These are phyloP conservation scores for Pseudogymnoascus sp. DNA, from an alignment of 2,329 filamentous ascomycete genomes.

Conservation along the genomic window DNA sequence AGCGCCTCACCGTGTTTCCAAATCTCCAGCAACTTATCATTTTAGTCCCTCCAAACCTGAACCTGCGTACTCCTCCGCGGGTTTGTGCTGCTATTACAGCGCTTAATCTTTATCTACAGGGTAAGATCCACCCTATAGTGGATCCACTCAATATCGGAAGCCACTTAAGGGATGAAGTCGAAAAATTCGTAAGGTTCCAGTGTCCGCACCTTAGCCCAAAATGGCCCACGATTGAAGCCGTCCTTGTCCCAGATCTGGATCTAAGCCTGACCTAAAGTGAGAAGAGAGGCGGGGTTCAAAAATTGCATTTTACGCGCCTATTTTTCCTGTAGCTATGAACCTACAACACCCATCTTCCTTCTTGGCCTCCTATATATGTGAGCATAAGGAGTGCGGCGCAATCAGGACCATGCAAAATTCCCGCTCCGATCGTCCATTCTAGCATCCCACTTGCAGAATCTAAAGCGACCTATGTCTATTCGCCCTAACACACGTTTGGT, in stretches of 20 bases:
- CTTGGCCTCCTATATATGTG: background rate
- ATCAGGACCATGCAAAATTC: background rate
- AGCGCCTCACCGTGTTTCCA: background rate
- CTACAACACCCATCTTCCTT: no score
- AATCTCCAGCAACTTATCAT: background rate
- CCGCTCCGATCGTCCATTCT: background rate
- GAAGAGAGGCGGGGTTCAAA: background rate
- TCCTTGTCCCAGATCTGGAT: background rate
- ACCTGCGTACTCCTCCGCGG: background rate
- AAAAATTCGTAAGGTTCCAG: background rate
- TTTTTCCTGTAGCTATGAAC: background rate
- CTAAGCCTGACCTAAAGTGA: background rate
- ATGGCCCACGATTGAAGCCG: background rate
- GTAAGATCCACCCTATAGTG: background rate
- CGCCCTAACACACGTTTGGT: constrained; percentile 33
- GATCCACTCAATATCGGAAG: background rate
- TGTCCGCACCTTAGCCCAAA: background rate
- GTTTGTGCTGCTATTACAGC: background rate
- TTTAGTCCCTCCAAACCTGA: background rate
- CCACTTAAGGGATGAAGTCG: background rate
- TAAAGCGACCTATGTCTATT: background rate
- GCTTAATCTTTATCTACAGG: background rate
- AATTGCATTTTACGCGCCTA: background rate
- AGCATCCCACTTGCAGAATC: background rate
- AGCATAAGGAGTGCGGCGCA: background rate